Evolutionary conservation across 768 basidiomycete genomes (phyloP), one percentile per base, ranked within the genome.

Genomic region (Lyophyllum atratum): DNA sequence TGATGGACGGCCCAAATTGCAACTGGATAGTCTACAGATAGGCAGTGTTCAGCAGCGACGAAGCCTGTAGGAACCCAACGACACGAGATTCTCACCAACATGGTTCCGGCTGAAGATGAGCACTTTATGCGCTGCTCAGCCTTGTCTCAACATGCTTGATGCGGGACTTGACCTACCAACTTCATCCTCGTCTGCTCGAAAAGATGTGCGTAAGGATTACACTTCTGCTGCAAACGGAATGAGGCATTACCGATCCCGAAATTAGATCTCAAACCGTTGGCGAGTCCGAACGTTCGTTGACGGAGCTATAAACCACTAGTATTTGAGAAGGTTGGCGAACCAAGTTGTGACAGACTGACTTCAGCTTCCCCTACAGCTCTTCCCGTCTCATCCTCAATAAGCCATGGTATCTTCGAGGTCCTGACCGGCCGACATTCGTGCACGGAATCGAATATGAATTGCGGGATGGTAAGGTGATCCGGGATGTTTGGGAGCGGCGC

Each of bases 61-160:
- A 14, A 14, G 2, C 42, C 25, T 9, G 17, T n/a, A 2, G 28
- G 24, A 14, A 4, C 31, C 42, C 15, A 40, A 19, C 11, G 8
- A 37, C 17, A n/a, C 15, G n/a, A 28, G 8, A 15, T 12, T 64
- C 77, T 40, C 59, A 84, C 86, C 87, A 40, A 88, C 66, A 62
- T 88, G 85, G 65, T 90, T 90, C 26, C 84, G 79, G 58, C 86
- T 85, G 67, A 83, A 87, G 40, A 88, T 65, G 54, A 87, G 73
- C 8, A 86, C 88, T 89, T 60, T 22, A 7, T 29, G 3, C 14
- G 0, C 2, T n/a, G n/a, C 39, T 17, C 1, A 34, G 26, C 9
- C 40, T 42, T 8, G 15, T 37, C 8, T 10, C 4, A 49, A 17
- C n/a, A 25, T 21, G 21, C 25, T 10, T n/a, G 4, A 40, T 19